Conservation (phyloP, 208 protist genomes). For the Leishmania lainsoni region DNA sequence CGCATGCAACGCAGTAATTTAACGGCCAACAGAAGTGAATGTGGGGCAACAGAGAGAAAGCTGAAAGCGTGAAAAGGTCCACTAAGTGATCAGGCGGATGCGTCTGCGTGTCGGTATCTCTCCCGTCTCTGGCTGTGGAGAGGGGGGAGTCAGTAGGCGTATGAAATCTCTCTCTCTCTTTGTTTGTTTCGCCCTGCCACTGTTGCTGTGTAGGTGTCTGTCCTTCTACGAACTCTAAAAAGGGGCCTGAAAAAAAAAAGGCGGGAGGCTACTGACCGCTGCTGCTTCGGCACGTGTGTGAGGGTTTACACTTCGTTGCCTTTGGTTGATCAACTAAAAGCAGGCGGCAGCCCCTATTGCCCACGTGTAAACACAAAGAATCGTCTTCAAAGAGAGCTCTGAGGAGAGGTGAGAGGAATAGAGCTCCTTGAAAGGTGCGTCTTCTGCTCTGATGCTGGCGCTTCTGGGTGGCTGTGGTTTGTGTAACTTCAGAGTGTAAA, state of each 20-base stretch:
- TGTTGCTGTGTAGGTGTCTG: neutral
- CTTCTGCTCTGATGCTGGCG: neutral
- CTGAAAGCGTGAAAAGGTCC: neutral
- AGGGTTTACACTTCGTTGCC: neutral
- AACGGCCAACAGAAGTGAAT: neutral
- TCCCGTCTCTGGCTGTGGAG: neutral
- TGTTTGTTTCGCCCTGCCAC: neutral
- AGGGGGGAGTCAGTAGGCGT: neutral
- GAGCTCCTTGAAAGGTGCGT: neutral
- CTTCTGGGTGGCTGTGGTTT: neutral
- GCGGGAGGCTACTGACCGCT: neutral
- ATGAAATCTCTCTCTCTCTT: neutral
- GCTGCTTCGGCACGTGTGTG: neutral
- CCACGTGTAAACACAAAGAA: neutral
- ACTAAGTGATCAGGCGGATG: neutral
- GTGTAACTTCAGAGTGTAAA: neutral
- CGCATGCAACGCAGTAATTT: neutral
- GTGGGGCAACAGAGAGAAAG: neutral
- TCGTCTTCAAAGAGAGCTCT: neutral
- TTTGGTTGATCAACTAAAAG: no score
- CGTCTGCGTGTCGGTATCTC: neutral
- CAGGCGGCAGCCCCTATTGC: neutral
- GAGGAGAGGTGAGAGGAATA: neutral
- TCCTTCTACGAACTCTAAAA: neutral
- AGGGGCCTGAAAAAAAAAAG: neutral